These are phyloP conservation scores for Cyberlindnera japonica DNA, from an alignment of 805 yeast species.

Conservation along the genomic window DNA sequence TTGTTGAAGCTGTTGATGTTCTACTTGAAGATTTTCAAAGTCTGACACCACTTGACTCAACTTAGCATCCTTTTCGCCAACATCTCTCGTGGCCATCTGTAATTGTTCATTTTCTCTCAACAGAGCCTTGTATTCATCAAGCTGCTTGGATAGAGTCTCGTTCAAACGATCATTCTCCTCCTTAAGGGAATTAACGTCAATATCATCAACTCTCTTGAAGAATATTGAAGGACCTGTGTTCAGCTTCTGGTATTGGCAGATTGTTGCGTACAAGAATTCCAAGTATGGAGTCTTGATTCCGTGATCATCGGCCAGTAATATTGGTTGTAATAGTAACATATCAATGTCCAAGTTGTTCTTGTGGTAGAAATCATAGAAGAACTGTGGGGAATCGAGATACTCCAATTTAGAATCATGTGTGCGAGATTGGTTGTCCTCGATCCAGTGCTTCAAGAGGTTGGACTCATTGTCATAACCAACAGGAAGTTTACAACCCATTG, in stretches of 20 bases:
- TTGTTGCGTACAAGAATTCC: slow-evolving; percentile 77
- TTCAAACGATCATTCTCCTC: slow-evolving; percentile 9
- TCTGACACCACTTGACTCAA: slow-evolving; percentile 3
- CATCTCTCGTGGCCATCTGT: slow-evolving; percentile 5
- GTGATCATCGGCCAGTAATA: slow-evolving; percentile 83
- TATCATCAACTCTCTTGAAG: slow-evolving; percentile 25
- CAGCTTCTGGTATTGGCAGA: slow-evolving; percentile 52
- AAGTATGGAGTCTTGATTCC: slow-evolving; percentile 85
- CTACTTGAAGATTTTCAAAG: slow-evolving; percentile 10
- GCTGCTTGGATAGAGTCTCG: slow-evolving; percentile 6
- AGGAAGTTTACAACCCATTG: slow-evolving; percentile 73
- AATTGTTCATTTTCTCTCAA: slow-evolving; percentile 11
- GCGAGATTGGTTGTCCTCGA: slow-evolving; percentile 10
- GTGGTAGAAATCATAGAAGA: slow-evolving; percentile 64
- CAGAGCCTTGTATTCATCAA: slow-evolving; percentile 10
- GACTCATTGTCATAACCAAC: slow-evolving; percentile 67
- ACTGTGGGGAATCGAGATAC: slow-evolving; percentile 47
- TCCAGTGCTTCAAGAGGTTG: slow-evolving; percentile 53
- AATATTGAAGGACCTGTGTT: slow-evolving; percentile 24
- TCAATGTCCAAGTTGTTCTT: slow-evolving; percentile 64
- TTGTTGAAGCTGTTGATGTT: slow-evolving; percentile 13
- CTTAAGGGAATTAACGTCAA: slow-evolving; percentile 7
- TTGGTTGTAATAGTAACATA: slow-evolving; percentile 77
- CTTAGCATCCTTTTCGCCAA: slow-evolving; percentile 6
- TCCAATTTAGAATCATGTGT: slow-evolving; percentile 5